Percentiles rank a stretch among this genome's conserved stretches.
Conservation (phyloP, 768 basidiomycete genomes). For the Neoboletus magnificus region DNA sequence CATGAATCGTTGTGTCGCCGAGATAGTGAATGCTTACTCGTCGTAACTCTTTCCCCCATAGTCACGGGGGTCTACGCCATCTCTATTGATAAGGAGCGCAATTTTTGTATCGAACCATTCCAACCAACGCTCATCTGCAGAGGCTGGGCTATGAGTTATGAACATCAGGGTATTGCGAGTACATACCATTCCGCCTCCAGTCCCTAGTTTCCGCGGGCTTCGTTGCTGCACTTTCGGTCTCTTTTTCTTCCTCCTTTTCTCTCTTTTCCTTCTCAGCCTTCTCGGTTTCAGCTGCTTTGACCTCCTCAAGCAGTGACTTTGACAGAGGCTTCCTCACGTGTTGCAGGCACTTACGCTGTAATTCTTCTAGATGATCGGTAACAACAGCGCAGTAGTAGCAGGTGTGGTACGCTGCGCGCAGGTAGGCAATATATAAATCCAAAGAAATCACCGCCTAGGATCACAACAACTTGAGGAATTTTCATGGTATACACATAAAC, state of each 20-base stretch:
- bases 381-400: constrained; percentile 98
- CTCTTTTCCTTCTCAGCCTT: constrained; percentile 46
- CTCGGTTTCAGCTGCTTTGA: constrained; percentile 51
- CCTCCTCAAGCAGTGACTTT: constrained; percentile 58
- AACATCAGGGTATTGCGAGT: background rate
- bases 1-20: constrained; percentile 8
- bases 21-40: constrained; percentile 56
- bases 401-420: constrained; percentile 88
- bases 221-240: constrained; percentile 27
- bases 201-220: constrained; percentile 45
- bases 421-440: constrained; percentile 90
- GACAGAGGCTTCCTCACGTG: constrained; percentile 80
- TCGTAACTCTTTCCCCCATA: constrained; percentile 90
- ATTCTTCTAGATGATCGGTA: constrained; percentile 90
- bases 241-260: constrained; percentile 44
- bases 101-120: constrained; percentile 88
- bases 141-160: constrained; percentile 8
- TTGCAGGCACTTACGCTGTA: constrained; percentile 91
- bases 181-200: constrained; percentile 67
- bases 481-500: constrained; percentile 12
- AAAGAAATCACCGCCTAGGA: constrained; percentile 72
- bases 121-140: constrained; percentile 80
- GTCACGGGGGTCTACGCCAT: constrained; percentile 78
- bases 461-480: constrained; percentile 20
- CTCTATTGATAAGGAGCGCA: constrained; percentile 72